phyloP scores from a whole-genome alignment of 1,284 basidiomycete genomes.

The Stereum hirsutum region DNA sequence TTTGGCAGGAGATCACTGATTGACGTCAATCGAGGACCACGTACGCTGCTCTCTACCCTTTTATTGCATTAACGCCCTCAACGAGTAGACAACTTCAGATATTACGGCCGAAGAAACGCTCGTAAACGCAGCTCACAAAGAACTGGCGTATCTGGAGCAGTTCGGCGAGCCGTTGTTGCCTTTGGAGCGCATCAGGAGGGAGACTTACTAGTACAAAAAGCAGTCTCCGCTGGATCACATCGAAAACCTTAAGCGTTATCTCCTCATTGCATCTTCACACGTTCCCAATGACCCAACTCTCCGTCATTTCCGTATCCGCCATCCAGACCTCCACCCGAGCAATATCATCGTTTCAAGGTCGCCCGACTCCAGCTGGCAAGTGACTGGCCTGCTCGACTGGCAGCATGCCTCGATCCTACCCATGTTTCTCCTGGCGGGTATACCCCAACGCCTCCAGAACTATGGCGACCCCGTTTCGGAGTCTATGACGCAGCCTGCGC shows the following conservation, averaged over 20 bases:
- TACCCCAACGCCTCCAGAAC: conserved; percentile 36
- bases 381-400: conserved; percentile 33
- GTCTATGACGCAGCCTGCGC: conserved; percentile 24
- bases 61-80: conserved; percentile 17
- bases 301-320: conserved; percentile 21
- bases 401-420: conserved; percentile 38
- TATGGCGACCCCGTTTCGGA: conserved; percentile 30
- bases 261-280: conserved; percentile 28
- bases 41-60: conserved; percentile 30
- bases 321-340: conserved; percentile 29
- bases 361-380: conserved; percentile 17
- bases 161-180: conserved; percentile 42
- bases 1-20: conserved; percentile 38
- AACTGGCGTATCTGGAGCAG: conserved; percentile 36
- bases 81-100: conserved; percentile 31
- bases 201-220: conserved; percentile 34
- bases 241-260: conserved; percentile 25
- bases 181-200: conserved; percentile 34
- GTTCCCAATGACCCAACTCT: conserved; percentile 23
- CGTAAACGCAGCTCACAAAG: conserved; percentile 33
- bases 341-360: conserved; percentile 27
- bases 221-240: conserved; percentile 37
- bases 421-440: conserved; percentile 32
- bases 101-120: conserved; percentile 35
- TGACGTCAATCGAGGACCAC: conserved; percentile 38